Base-by-base conservation (phyloP, 371 early-diverging fungal genomes). In the Mortierella sp. region DNA sequence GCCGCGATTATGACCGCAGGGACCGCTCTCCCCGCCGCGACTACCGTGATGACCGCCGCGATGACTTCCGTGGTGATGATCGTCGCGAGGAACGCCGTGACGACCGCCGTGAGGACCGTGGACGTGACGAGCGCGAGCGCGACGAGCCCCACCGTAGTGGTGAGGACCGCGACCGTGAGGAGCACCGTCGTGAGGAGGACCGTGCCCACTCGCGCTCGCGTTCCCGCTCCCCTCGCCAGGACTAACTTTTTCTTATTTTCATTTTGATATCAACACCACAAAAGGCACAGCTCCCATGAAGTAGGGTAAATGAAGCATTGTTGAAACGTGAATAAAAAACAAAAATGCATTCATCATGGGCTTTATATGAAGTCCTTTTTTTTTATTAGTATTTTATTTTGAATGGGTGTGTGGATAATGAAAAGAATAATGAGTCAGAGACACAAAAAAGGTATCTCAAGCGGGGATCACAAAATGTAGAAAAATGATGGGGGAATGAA, bases 171-270 rank as follows among this genome's bases (percentile, higher is more conserved):
- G 16, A 13, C 26, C 70, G n/a, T n/a, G n/a, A n/a, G n/a, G n/a
- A n/a, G 45, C 9, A 24, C n/a, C 41, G 10, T 13, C 10, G 19
- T 19, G 43, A 39, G 6, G 39, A 39, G 39, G 41, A 64, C 24
- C 64, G 29, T 41, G 16, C 31, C 26, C 70, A 41, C 53, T 58
- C 61, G 22, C 70, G 70, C 52, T 68, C 68, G 4, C 68, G 50
- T 45, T 76, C 76, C 10, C 71, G 76, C 52, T 76, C 76, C 24
- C 76, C 76, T 58, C 76, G 77, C 39, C 77, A 72, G 39, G 77
- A 77, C 11, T 71, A 66, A 37, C 48, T 31, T 66, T 26, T 29
- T 26, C 39, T 66, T 65, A 26, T 14, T 40, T 14, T 34, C 22
- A 29, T 31, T 68, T 19, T n/a, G 41, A 55, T 40, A 26, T 53